Evolutionary conservation across 2,329 filamentous ascomycete species (phyloP), one percentile per base, ranked within the genome.

Genomic region (Aspergillus neoniger): DNA sequence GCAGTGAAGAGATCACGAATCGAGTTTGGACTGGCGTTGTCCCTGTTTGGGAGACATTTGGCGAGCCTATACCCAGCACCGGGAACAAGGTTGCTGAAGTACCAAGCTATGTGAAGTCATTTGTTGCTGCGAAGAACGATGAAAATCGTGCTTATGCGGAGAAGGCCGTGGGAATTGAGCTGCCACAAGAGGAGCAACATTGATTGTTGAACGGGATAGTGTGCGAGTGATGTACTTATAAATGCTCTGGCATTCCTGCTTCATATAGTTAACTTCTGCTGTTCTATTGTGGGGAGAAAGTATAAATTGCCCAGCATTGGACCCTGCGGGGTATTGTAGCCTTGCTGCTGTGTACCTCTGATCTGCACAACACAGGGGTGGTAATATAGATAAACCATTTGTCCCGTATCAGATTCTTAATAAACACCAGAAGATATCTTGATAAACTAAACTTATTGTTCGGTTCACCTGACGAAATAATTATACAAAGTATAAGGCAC

Each of bases 41-140:
- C 66, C 79, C 92, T 1, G 82, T 91, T 10, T 88, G 86, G 72
- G 82, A 85, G 63, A 79, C 78, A 0, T 78, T 90, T 61, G 90
- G 88, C 0, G 81, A 86, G 57, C 89, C 91, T 0, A 73, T 91
- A 21, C 78, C 86, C 0, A 82, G 82, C 12, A 75, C 80, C 25
- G 82, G 86, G 61, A 91, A 91, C 70, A 76, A 79, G 64, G 80
- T 88, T 3, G 72, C 77, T 30, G 72, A 82, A 8, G 77, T 90
- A 17, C 90, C 91, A 8, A 80, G 75, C 62, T 87, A 92, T 76
- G 77, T 94, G 57, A 76, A 69, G 53, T 77, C 76, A 4, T 88
- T 82, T 72, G 76, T 85, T 51, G 76, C 80, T 53, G 76, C 77
- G 57, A 77, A 76, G 64, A 86, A 85, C 70, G 69, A 71, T 41